phyloP scores from a whole-genome alignment of 106 monocot species.

The Ottelia alismoides region DNA sequence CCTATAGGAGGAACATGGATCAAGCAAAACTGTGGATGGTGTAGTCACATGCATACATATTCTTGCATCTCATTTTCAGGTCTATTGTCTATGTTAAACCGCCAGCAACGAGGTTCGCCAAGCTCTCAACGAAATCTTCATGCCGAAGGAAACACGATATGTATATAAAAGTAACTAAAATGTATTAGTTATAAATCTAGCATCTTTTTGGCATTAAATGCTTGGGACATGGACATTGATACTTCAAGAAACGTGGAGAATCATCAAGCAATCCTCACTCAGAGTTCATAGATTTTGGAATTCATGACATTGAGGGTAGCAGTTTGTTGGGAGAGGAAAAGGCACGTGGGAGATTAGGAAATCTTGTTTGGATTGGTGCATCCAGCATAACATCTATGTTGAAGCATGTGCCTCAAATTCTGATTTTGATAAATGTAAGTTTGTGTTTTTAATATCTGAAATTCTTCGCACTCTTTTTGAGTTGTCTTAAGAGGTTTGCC shows the following conservation, averaged over 20 bases:
- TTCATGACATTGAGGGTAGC: constrained; percentile 60
- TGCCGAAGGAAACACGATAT: too few species aligned
- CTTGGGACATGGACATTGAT: constrained; percentile 65
- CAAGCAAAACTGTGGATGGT: too few species aligned
- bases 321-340: constrained; percentile 70
- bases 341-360: constrained; percentile 33
- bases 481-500: too few species aligned
- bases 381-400: constrained; percentile 64
- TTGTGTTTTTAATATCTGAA: too few species aligned
- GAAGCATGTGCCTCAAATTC: constrained; percentile 91
- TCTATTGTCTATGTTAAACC: too few species aligned
- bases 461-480: too few species aligned
- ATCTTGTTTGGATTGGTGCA: constrained; percentile 70
- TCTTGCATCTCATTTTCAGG: too few species aligned
- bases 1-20: too few species aligned
- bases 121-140: too few species aligned
- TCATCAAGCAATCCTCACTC: constrained; percentile 45
- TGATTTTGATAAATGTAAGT: constrained; percentile 93
- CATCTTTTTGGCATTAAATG: constrained; percentile 60
- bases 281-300: constrained; percentile 68
- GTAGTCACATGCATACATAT: too few species aligned
- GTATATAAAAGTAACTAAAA: too few species aligned
- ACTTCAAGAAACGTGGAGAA: constrained; percentile 49
- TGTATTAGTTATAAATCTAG: constrained; percentile 62
- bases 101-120: too few species aligned